Conservation (phyloP, 1,284 basidiomycete species). For the Ceratorhiza oryzae-sativae region DNA sequence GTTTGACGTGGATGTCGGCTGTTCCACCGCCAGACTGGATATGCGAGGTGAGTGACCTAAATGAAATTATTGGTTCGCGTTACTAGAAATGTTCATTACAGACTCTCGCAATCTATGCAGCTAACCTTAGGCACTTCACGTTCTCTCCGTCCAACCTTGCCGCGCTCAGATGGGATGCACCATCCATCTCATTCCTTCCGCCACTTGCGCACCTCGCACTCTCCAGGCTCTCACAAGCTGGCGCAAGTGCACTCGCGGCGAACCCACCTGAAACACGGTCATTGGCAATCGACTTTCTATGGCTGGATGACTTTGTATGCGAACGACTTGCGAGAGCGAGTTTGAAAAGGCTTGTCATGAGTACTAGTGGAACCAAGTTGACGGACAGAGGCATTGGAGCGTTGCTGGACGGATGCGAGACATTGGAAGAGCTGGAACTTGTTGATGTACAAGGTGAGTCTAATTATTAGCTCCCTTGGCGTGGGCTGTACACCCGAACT, state of each 20-base stretch:
- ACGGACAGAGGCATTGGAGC: slow-evolving; percentile 50
- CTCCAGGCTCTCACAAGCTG: slow-evolving; percentile 52
- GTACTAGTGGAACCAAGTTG: slow-evolving; percentile 53
- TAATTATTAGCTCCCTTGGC: background rate
- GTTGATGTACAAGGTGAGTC: slow-evolving; percentile 53
- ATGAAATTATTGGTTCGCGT: no score
- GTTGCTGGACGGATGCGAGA: slow-evolving; percentile 51
- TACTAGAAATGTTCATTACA: slow-evolving; percentile 41
- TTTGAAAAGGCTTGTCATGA: slow-evolving; percentile 48
- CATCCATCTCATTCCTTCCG: slow-evolving; percentile 50
- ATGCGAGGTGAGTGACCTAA: slow-evolving; percentile 49
- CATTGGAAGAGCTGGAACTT: slow-evolving; percentile 49
- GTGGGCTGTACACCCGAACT: background rate
- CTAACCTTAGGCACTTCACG: slow-evolving; percentile 47
- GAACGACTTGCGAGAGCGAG: slow-evolving; percentile 49
- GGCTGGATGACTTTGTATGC: slow-evolving; percentile 53
- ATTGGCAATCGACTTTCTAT: slow-evolving; percentile 52
- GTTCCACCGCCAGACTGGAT: slow-evolving; percentile 53
- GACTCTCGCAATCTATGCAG: slow-evolving; percentile 47
- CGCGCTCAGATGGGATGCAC: slow-evolving; percentile 50
- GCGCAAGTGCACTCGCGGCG: slow-evolving; percentile 49
- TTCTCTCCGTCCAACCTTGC: slow-evolving; percentile 40
- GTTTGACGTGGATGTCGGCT: slow-evolving; percentile 49
- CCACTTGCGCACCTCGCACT: slow-evolving; percentile 49
- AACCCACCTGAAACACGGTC: slow-evolving; percentile 49